Evolutionary conservation across 2,329 filamentous ascomycete species (phyloP).

Genomic region (Aaosphaeria pasadenensis): DNA sequence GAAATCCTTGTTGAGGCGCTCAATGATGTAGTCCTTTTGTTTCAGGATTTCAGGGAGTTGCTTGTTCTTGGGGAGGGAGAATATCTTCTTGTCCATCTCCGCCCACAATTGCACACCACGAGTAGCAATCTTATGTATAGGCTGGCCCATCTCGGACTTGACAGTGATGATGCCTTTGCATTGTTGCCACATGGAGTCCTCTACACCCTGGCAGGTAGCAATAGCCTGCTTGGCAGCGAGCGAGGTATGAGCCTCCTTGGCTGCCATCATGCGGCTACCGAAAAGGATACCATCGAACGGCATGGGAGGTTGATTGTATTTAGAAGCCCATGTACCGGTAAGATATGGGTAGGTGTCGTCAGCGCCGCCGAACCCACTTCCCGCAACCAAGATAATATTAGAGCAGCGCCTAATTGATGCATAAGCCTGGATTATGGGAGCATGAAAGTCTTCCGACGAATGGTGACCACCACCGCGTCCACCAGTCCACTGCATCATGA

Average conservation of each 20-base stretch:
- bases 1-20: slow-evolving; percentile 93
- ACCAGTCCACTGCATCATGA: slow-evolving; percentile 92
- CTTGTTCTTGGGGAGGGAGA: slow-evolving; percentile 56
- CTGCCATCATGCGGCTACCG: slow-evolving; percentile 91
- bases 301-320: slow-evolving; percentile 87
- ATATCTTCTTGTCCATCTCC: slow-evolving; percentile 95
- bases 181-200: slow-evolving; percentile 83
- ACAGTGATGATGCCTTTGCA: slow-evolving; percentile 90
- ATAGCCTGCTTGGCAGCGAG: slow-evolving; percentile 87
- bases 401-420: slow-evolving; percentile 77
- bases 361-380: slow-evolving; percentile 85
- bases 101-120: slow-evolving; percentile 90
- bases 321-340: slow-evolving; percentile 82
- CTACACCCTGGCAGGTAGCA: slow-evolving; percentile 77
- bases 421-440: slow-evolving; percentile 89
- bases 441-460: slow-evolving; percentile 93
- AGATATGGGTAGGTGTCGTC: slow-evolving; percentile 92
- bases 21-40: slow-evolving; percentile 85
- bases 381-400: slow-evolving; percentile 86
- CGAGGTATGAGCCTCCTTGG: slow-evolving; percentile 88
- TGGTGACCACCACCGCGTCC: slow-evolving; percentile 92
- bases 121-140: slow-evolving; percentile 93
- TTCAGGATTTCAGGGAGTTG: slow-evolving; percentile 84
- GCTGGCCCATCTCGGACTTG: slow-evolving; percentile 93
- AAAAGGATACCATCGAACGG: slow-evolving; percentile 91